Evolutionary conservation across 352 stramenopile genomes (phyloP).

Genomic region (Globisporangium splendens): DNA sequence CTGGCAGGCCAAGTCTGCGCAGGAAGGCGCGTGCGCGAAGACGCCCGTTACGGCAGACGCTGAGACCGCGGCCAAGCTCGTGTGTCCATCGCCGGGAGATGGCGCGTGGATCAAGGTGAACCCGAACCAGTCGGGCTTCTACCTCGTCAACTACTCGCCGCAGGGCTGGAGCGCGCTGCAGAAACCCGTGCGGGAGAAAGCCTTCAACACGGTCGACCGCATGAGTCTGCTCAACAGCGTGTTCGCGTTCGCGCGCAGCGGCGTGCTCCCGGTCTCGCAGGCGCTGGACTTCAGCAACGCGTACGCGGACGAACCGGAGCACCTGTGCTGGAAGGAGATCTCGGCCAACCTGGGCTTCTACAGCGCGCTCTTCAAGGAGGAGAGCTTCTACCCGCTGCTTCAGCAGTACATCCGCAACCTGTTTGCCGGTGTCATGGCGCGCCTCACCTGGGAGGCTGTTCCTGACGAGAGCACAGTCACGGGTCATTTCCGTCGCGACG

Average conservation of each 20-base stretch:
- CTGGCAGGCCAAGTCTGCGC: conserved; percentile 29
- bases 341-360: conserved; percentile 63
- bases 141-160: conserved; percentile 91
- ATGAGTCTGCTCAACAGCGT: conserved; percentile 92
- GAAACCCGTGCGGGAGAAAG: conserved; percentile 46
- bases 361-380: conserved; percentile 52
- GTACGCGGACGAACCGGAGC: conserved; percentile 56
- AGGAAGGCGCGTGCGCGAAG: background rate
- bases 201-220: conserved; percentile 82
- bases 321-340: conserved; percentile 80
- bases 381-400: conserved; percentile 55
- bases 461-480: conserved; percentile 39
- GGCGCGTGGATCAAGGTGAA: conserved; percentile 95
- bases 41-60: conserved; percentile 6
- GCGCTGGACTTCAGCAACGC: conserved; percentile 67
- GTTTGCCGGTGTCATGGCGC: conserved; percentile 51
- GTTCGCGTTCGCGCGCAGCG: conserved; percentile 88
- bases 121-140: conserved; percentile 92
- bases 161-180: conserved; percentile 84
- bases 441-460: conserved; percentile 42
- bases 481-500: conserved; percentile 65
- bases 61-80: conserved; percentile 13
- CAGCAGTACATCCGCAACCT: conserved; percentile 62
- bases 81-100: conserved; percentile 13
- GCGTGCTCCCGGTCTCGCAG: conserved; percentile 43